Conservation (phyloP, 129 eudicot genomes). For the Lonicera japonica region DNA sequence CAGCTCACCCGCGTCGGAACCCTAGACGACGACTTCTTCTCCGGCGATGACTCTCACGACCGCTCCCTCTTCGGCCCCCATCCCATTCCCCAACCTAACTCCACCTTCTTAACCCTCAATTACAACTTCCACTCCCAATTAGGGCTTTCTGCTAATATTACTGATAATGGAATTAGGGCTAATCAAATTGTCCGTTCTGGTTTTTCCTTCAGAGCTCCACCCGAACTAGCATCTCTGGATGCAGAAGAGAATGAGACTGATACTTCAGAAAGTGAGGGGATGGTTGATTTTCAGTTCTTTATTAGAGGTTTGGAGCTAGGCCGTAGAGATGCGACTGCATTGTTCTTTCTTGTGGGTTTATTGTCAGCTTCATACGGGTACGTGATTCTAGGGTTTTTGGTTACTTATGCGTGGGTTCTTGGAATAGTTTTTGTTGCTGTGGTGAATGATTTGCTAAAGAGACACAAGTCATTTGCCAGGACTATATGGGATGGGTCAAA, state of each 20-base stretch:
- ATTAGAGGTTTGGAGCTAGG: slow-evolving; percentile 65
- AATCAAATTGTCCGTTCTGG: slow-evolving; percentile 33
- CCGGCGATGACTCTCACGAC: slow-evolving; percentile 64
- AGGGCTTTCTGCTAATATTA: slow-evolving; percentile 36
- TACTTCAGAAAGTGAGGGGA: neutral
- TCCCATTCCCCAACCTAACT: slow-evolving; percentile 25
- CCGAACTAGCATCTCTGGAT: slow-evolving; percentile 4
- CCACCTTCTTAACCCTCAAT: slow-evolving; percentile 21
- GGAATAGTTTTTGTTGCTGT: slow-evolving; percentile 72
- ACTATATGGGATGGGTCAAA: slow-evolving; percentile 77
- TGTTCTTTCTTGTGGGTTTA: slow-evolving; percentile 53
- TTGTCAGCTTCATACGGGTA: slow-evolving; percentile 80
- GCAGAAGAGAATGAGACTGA: slow-evolving; percentile 6
- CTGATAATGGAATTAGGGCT: slow-evolving; percentile 54
- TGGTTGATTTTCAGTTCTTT: slow-evolving; percentile 47
- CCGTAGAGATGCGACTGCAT: slow-evolving; percentile 56
- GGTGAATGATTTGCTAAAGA: slow-evolving; percentile 60
- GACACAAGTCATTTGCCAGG: slow-evolving; percentile 41
- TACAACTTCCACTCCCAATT: slow-evolving; percentile 24
- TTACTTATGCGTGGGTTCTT: slow-evolving; percentile 79
- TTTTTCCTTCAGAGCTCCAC: slow-evolving; percentile 32
- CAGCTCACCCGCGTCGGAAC: slow-evolving; percentile 96
- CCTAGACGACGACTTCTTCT: slow-evolving; percentile 83
- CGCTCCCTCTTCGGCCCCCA: slow-evolving; percentile 51
- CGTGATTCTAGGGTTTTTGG: slow-evolving; percentile 68